These are phyloP conservation scores for Fusarium ambrosium DNA, from an alignment of 2,329 filamentous ascomycete genomes.

Conservation along the genomic window DNA sequence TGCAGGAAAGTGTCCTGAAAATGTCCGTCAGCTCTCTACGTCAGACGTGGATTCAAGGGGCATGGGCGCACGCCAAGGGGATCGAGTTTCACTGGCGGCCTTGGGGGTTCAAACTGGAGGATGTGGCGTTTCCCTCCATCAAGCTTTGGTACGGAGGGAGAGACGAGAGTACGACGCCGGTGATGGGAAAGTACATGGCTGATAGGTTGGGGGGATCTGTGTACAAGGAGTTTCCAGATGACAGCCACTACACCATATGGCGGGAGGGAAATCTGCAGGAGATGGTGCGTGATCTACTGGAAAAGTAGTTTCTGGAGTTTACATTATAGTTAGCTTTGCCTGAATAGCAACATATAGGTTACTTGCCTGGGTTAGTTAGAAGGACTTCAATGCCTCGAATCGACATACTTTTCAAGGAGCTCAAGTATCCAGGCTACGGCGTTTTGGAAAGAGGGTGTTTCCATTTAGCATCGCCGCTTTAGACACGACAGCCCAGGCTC, in stretches of 20 bases:
- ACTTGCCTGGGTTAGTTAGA: neutral
- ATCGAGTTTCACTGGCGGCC: neutral
- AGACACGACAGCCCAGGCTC: neutral
- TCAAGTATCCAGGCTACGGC: neutral
- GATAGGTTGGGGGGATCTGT: neutral
- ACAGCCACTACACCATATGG: neutral
- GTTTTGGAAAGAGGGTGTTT: neutral
- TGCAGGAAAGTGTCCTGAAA: neutral
- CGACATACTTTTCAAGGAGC: neutral
- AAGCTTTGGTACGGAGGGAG: neutral
- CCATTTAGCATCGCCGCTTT: neutral
- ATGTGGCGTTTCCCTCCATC: neutral
- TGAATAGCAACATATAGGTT: neutral
- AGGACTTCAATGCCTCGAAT: neutral
- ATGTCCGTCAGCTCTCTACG: neutral
- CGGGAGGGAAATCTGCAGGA: neutral
- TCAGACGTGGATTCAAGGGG: neutral
- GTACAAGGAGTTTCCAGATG: neutral
- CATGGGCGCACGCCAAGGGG: neutral
- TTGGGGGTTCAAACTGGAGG: neutral
- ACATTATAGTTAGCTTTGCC: neutral
- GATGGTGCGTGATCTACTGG: neutral
- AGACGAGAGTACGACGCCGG: neutral
- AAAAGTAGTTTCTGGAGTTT: too few relatives aligned
- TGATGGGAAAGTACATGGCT: neutral